Conservation (phyloP, 495 filamentous ascomycete species). For the Podospora australis region DNA sequence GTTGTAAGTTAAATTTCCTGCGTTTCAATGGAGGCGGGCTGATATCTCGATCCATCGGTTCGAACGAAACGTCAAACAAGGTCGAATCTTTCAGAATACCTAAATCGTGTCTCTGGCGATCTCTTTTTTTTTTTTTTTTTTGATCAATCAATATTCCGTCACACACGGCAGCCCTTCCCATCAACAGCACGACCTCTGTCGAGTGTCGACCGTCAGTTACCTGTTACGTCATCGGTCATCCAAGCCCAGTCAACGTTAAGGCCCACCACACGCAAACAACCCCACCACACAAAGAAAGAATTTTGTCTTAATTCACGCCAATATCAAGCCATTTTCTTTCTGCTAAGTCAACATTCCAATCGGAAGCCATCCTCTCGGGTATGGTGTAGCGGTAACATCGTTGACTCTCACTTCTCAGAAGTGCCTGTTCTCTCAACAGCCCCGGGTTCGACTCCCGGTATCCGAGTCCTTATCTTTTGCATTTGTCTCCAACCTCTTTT, state of each 20-base stretch:
- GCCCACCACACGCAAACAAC: too few species aligned
- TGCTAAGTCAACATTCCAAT: background rate
- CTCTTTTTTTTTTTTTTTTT: background rate
- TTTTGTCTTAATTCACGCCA: too few species aligned
- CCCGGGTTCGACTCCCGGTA: slow-evolving; percentile 7
- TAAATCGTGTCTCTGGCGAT: background rate
- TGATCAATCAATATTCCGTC: background rate
- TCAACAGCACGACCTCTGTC: too few species aligned
- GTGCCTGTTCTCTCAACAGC: slow-evolving; percentile 2
- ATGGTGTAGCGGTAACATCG: slow-evolving; percentile 6
- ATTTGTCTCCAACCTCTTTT: background rate
- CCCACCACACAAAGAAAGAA: background rate
- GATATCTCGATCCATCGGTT: slow-evolving; percentile 10
- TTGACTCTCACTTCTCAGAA: slow-evolving; percentile 4
- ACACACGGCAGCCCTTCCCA: background rate
- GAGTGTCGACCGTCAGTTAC: too few species aligned
- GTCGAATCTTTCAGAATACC: background rate
- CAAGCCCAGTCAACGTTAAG: too few species aligned
- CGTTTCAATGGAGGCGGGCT: slow-evolving; percentile 19
- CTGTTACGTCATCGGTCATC: too few species aligned
- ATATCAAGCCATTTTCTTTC: background rate
- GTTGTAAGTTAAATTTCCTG: slow-evolving; percentile 4
- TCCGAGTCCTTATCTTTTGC: background rate
- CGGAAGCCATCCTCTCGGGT: slow-evolving; percentile 1
- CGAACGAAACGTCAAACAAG: too few species aligned